Conservation (phyloP, 2,329 filamentous ascomycete species). For the Fusarium phyllophilum region DNA sequence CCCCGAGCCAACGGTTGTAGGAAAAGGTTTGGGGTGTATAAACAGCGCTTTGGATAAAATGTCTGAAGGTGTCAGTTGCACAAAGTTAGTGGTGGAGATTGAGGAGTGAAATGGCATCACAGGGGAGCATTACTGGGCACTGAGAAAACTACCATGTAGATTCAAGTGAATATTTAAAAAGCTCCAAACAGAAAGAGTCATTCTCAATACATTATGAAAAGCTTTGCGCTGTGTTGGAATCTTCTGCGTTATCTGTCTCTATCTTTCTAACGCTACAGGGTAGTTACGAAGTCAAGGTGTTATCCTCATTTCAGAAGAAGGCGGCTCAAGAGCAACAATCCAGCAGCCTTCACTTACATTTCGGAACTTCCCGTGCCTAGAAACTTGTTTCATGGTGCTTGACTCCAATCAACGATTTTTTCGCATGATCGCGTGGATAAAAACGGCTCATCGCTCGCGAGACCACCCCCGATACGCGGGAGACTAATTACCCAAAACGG, state of each 20-base stretch:
- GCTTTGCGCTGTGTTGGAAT: neutral
- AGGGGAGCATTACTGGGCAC: accelerated
- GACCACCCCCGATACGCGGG: neutral
- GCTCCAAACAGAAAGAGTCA: accelerated
- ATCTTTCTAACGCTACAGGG: neutral
- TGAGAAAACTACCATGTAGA: accelerated
- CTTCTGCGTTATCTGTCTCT: neutral
- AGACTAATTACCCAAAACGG: neutral
- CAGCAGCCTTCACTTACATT: neutral
- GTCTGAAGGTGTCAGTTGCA: constrained; percentile 53
- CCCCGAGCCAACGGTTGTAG: constrained; percentile 51
- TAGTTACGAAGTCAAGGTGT: no score
- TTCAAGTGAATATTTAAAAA: accelerated
- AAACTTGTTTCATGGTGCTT: no score
- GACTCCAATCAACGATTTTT: neutral
- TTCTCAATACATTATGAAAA: accelerated
- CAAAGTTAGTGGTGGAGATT: constrained; percentile 55
- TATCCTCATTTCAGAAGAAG: no score
- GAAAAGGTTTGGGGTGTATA: constrained; percentile 50
- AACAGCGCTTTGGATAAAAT: constrained; percentile 52
- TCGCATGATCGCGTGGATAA: neutral
- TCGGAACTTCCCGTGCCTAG: neutral
- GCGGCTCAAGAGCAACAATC: no score
- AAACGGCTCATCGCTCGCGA: neutral
- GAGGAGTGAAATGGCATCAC: constrained; percentile 34